Base-by-base conservation (phyloP, 2,329 filamentous ascomycete genomes). In the Neonectria faginata region DNA sequence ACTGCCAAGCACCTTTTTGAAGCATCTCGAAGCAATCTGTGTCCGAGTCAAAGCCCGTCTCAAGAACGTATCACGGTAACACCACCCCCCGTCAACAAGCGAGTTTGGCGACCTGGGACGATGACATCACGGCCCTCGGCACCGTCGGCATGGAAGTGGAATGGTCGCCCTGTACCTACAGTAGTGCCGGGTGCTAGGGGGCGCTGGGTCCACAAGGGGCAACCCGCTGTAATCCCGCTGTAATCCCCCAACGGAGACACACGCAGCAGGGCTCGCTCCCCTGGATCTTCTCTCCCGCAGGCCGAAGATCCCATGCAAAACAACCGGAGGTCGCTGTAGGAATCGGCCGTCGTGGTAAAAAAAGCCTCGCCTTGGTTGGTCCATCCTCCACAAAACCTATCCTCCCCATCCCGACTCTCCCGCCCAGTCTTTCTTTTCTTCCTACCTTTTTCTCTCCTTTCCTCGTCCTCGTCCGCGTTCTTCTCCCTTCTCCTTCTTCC, bases 331-430 rank as follows among this genome's bases (percentile, higher is more conserved):
- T 47, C 25, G 45, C 45, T 29, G 47, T 41, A 55, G 20, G 60
- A 68, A 67, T 62, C 63, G 61, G 36, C 14, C 36, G 36, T n/a
- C 6, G 36, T n/a, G 5, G 14, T 39, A 61, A 69, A 69, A 69
- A 71, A 70, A 64, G 63, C 64, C 58, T 65, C 60, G 64, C 42
- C 60, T 62, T 69, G 69, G 66, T 70, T 72, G 71, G 71, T 42
- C 45, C 42, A 60, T 62, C 65, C 51, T 60, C 62, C 45, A 36
- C 56, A 54, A 57, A 45, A 47, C 7, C 41, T 64, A 68, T 44
- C 27, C 20, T 51, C 39, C 29, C 27, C 51, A 60, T 60, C 61
- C 61, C 61, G 61, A 60, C 29, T 51, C 48, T 51, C 48, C 63
- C 59, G 48, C 27, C 7, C 25, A 25, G 5, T 25, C 14, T 39